Evolutionary conservation across 2,329 filamentous ascomycete species (phyloP), one percentile per base, ranked within the genome.

Genomic region (Venturia nashicola): DNA sequence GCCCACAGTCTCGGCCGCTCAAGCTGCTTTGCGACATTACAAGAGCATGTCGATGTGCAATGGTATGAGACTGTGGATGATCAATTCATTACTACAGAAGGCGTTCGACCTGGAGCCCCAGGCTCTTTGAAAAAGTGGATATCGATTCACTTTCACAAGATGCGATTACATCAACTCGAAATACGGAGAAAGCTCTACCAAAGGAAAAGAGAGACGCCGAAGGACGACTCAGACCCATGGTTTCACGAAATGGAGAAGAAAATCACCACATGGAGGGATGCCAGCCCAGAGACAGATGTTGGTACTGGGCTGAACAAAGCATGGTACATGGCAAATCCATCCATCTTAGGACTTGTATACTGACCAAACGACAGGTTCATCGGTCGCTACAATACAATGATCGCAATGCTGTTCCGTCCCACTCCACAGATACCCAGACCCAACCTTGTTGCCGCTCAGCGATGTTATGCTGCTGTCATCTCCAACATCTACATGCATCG

Each of bases 351-450:
- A 4, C 20, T 51, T 57, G 23, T 27, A 8, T 57, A 7, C n/a
- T 61, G 18, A 61, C 62, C 65, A 36, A 67, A n/a, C 63, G 27
- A 64, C 65, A 84, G 82, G 82, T 86, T 86, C 68, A 77, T 79
- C 66, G 83, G 81, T 18, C 82, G 89, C 67, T 91, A 89, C 73
- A 91, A 97, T 72, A 90, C 90, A 59, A 93, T 97, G 85, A 80
- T 95, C 27, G 85, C 96, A 57, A 89, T 92, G 69, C 82, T 97
- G 68, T 94, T 91, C 73, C 84, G 94, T 2, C 94, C 94, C 0
- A 96, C 91, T 1, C 94, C 94, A 0, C 94, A 97, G 73, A 86
- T 97, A 2, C 90, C 93, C 0, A 87, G 89, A 66, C 94, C 94
- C 0, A 92, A 91, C 0, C 74, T 87, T 8, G 77, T 82, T n/a